Evolutionary conservation across 2,329 filamentous ascomycete species (phyloP).

Genomic region (Diplocarpon mali): DNA sequence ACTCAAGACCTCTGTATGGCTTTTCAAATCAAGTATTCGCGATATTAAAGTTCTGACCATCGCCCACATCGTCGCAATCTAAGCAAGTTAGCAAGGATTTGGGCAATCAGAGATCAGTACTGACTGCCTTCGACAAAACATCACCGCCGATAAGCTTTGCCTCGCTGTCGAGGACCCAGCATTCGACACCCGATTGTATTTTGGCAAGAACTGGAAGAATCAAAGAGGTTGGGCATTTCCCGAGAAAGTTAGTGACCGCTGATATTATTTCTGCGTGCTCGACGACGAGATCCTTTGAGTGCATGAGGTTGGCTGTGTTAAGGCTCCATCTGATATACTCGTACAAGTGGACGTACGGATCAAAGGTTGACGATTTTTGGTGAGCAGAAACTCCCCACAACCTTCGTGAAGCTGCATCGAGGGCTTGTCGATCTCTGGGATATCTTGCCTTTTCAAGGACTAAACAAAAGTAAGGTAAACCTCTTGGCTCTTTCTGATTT

Average conservation of each 20-base stretch:
- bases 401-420: slow-evolving; percentile 54
- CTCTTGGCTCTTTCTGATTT: slow-evolving; percentile 13
- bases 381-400: slow-evolving; percentile 49
- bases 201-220: slow-evolving; percentile 44
- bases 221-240: slow-evolving; percentile 33
- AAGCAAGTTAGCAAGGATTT: not conserved
- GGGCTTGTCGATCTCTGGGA: slow-evolving; percentile 47
- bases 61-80: slow-evolving; percentile 35
- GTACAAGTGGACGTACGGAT: slow-evolving; percentile 59
- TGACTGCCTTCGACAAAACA: slow-evolving; percentile 35
- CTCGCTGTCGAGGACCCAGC: slow-evolving; percentile 53
- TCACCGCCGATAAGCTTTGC: slow-evolving; percentile 33
- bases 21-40: slow-evolving; percentile 29
- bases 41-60: slow-evolving; percentile 30
- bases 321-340: slow-evolving; percentile 44
- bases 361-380: slow-evolving; percentile 34
- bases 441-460: slow-evolving; percentile 33
- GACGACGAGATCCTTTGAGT: slow-evolving; percentile 30
- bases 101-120: slow-evolving; percentile 15
- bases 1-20: slow-evolving; percentile 34
- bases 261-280: slow-evolving; percentile 42
- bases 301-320: slow-evolving; percentile 35
- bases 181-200: slow-evolving; percentile 48
- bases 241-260: slow-evolving; percentile 28
- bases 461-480: slow-evolving; percentile 25